Evolutionary conservation across 2,329 filamentous ascomycete species (phyloP).

Genomic region (Chalara sp.): DNA sequence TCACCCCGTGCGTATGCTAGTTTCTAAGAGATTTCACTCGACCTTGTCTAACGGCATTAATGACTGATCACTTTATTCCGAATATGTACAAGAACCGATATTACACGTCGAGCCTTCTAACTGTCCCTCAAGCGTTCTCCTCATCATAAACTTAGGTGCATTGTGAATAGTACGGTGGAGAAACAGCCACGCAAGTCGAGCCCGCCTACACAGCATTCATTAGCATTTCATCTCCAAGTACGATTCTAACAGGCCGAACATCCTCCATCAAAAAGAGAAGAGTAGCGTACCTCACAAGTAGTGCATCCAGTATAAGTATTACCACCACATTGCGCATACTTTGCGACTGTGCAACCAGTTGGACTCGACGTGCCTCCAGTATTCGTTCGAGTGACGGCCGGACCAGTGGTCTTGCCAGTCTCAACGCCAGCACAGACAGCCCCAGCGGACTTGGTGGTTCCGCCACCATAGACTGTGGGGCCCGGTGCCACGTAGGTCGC

Average conservation of each 20-base stretch:
- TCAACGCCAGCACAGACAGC: constrained; percentile 10
- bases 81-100: too few species aligned
- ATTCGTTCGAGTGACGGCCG: not conserved
- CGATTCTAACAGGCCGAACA: too few species aligned
- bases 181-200: constrained; percentile 7
- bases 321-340: not conserved
- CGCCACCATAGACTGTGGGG: constrained; percentile 21
- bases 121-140: too few species aligned
- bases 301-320: not conserved
- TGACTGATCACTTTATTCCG: too few species aligned
- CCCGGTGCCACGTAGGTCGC: constrained; percentile 25
- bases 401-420: constrained; percentile 6
- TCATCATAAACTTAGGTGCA: not conserved
- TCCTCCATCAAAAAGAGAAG: not conserved
- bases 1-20: too few species aligned
- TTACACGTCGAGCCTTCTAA: too few species aligned
- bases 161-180: constrained; percentile 9
- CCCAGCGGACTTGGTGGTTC: constrained; percentile 9
- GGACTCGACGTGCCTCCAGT: not conserved
- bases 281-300: not conserved
- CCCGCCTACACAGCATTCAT: not conserved
- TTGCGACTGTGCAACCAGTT: constrained; percentile 4
- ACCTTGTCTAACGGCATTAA: too few species aligned
- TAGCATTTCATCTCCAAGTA: too few species aligned
- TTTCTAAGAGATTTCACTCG: too few species aligned